Conservation (phyloP, 2,329 filamentous ascomycete species). For the Lecanicillium sp. region DNA sequence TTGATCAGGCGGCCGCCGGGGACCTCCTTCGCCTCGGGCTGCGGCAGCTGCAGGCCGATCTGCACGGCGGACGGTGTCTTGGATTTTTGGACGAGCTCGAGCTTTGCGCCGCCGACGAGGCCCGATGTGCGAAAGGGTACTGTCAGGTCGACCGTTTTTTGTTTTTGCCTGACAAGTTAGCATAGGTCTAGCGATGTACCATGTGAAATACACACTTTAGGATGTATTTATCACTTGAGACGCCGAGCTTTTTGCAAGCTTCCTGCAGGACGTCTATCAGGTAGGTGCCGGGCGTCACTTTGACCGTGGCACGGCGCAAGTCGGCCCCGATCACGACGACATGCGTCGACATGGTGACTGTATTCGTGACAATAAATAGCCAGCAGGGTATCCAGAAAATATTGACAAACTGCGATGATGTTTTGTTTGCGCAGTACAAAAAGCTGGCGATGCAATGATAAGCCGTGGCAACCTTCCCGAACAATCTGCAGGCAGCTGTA, state of each 20-base stretch:
- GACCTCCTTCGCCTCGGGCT: slow-evolving; percentile 57
- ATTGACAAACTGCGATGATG: background rate
- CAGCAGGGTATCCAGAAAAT: background rate
- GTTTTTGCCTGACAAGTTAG: slow-evolving; percentile 60
- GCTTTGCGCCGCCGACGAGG: slow-evolving; percentile 77
- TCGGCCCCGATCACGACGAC: slow-evolving; percentile 82
- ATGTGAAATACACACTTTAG: slow-evolving; percentile 59
- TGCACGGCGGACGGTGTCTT: slow-evolving; percentile 80
- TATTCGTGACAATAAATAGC: background rate
- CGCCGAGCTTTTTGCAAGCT: slow-evolving; percentile 75
- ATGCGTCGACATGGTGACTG: slow-evolving; percentile 65
- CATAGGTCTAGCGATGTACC: background rate
- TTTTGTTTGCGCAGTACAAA: background rate
- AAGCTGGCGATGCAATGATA: background rate
- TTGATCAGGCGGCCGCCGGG: slow-evolving; percentile 66
- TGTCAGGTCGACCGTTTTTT: slow-evolving; percentile 80
- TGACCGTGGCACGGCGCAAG: slow-evolving; percentile 70
- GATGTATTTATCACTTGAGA: slow-evolving; percentile 66
- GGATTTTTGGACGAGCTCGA: slow-evolving; percentile 84
- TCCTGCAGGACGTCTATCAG: slow-evolving; percentile 81
- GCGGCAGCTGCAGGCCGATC: slow-evolving; percentile 80
- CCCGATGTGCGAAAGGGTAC: slow-evolving; percentile 78
- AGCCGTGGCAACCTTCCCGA: slow-evolving; percentile 14
- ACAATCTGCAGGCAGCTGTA: slow-evolving; percentile 14
- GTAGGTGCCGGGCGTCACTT: slow-evolving; percentile 74